Percentiles rank a stretch among this genome's conserved stretches.
phyloP scores from a whole-genome alignment of 1,284 basidiomycete species.

The Schizophyllum amplum region DNA sequence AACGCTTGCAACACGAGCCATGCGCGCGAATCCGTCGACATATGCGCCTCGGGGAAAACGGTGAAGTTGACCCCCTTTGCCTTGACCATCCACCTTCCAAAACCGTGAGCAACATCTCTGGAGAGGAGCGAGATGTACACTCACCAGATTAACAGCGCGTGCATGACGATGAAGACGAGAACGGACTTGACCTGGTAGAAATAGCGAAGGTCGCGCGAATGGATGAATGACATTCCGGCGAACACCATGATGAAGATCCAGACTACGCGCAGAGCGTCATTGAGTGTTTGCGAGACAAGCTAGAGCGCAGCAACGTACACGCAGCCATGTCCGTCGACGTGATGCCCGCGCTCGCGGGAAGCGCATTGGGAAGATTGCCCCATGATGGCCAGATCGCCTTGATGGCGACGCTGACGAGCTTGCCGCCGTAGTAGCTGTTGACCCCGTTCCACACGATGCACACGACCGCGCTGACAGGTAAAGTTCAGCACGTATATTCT shows the following conservation, averaged over 20 bases:
- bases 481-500: background rate
- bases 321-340: conserved; percentile 13
- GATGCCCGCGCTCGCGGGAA: conserved; percentile 15
- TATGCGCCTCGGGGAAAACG: background rate
- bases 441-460: conserved; percentile 17
- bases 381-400: conserved; percentile 17
- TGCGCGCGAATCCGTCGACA: conserved; percentile 6
- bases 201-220: conserved; percentile 13
- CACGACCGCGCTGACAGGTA: conserved; percentile 5
- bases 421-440: conserved; percentile 9
- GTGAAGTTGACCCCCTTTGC: conserved; percentile 9
- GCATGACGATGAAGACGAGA: conserved; percentile 3
- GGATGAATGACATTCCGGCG: conserved; percentile 11
- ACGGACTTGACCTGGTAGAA: conserved; percentile 13
- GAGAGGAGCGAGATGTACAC: conserved; percentile 4
- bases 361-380: conserved; percentile 14
- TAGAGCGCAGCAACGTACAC: conserved; percentile 10
- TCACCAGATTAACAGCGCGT: background rate
- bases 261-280: background rate
- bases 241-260: conserved; percentile 1
- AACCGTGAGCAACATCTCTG: conserved; percentile 7
- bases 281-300: conserved; percentile 8
- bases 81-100: conserved; percentile 12
- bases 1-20: conserved; percentile 18
- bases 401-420: conserved; percentile 11